Conservation (phyloP, 345 rosid species). For the Salix dunnii region DNA sequence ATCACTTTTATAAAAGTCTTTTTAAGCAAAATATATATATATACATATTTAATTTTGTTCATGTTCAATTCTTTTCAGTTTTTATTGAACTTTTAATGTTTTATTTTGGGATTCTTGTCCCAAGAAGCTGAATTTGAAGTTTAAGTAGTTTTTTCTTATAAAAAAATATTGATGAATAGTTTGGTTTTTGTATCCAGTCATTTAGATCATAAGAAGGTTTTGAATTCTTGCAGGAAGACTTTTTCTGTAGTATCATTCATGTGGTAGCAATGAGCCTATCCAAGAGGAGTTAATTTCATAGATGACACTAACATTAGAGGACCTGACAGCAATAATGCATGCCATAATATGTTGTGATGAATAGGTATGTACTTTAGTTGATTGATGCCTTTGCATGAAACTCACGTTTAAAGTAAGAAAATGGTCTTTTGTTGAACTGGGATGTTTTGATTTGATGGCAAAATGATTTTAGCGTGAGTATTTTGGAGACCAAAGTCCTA, state of each 20-base stretch:
- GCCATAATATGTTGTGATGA: neutral
- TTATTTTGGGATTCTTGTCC: neutral
- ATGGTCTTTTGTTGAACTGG: neutral
- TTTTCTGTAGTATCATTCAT: constrained; percentile 2
- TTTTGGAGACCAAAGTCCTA: constrained; percentile 8
- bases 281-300: neutral
- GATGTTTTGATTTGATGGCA: neutral
- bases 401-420: neutral
- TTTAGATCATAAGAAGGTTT: neutral
- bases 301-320: constrained; percentile 18
- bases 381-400: neutral
- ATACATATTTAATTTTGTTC: too few species aligned
- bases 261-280: constrained; percentile 1
- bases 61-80: too few species aligned
- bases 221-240: neutral
- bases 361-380: neutral
- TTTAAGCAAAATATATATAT: too few species aligned
- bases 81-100: neutral
- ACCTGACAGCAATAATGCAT: constrained; percentile 19
- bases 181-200: neutral
- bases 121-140: neutral
- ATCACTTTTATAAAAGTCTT: neutral
- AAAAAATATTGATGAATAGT: neutral
- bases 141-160: neutral
- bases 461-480: constrained; percentile 5